Percentiles rank a stretch among this genome's conserved stretches.
Evolutionary conservation across 129 eudicot species (phyloP).

Genomic region (Pittosporum tobira): DNA sequence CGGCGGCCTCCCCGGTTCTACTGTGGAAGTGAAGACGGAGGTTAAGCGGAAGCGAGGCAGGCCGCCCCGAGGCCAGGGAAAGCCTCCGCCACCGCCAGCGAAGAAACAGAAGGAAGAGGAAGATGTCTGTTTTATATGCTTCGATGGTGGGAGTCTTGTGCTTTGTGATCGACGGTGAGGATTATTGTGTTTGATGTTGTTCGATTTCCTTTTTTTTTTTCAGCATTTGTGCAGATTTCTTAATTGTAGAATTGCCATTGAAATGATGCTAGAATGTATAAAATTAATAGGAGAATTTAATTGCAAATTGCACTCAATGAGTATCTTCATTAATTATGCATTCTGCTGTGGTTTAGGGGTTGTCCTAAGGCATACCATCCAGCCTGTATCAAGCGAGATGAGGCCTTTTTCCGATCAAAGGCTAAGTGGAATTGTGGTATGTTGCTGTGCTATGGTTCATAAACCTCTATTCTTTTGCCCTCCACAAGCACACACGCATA

Average conservation of each 20-base stretch:
- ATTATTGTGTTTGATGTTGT: background rate
- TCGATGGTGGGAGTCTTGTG: conserved; percentile 90
- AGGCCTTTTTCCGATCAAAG: conserved; percentile 62
- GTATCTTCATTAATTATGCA: conserved; percentile 2
- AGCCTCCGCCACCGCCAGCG: conserved; percentile 30
- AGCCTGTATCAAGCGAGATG: conserved; percentile 77
- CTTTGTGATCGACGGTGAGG: conserved; percentile 89
- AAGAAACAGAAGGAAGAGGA: conserved; percentile 59
- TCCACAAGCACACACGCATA: too few species aligned
- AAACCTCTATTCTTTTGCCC: background rate
- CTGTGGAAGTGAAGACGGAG: conserved; percentile 11
- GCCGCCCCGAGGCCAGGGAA: conserved; percentile 46
- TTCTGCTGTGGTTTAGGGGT: conserved; percentile 40
- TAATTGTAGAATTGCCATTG: conserved; percentile 9
- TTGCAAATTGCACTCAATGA: background rate
- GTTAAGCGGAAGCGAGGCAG: conserved; percentile 82
- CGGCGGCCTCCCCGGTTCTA: conserved; percentile 10
- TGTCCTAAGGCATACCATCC: conserved; percentile 98
- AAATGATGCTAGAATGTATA: too few species aligned
- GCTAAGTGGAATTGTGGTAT: conserved; percentile 85
- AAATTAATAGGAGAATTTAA: background rate
- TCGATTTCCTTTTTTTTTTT: conserved; percentile 5
- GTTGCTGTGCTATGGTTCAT: conserved; percentile 19
- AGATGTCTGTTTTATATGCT: conserved; percentile 97
- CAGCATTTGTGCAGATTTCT: conserved; percentile 8